Base-by-base conservation (phyloP, 306 rosid genomes). In the Vigna trinervia region DNA sequence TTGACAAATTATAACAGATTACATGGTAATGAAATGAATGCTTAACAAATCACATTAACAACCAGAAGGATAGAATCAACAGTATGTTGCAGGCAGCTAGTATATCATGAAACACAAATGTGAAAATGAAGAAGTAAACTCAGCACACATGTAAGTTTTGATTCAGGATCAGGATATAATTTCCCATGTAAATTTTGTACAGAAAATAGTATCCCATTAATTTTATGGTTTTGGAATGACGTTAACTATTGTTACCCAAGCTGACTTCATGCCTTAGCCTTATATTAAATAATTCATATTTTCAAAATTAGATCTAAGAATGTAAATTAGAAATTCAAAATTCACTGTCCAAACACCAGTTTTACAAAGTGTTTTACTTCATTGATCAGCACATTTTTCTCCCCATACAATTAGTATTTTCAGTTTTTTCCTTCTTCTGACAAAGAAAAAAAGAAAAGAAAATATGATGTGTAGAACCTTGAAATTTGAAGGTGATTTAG, bases 1-100 rank as follows among this genome's bases (percentile, higher is more conserved):
- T 69, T 63, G 87, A 85, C 81, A 84, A 71, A 81, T 28, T 70
- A 81, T 67, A 46, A 71, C 34, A 64, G 59, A 78, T 59, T 60
- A 54, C 72, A 46, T 63, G 43, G 74, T 74, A 77, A 70, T 76
- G 45, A 51, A 68, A 69, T 54, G 0, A 78, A 60, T 56, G 45
- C 59, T 61, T 39, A 17, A 17, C 71, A 61, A 54, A 52, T 39
- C 5, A 53, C 12, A 59, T 39, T 69, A 10, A 72, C 34, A 26
- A 64, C 12, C 71, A 56, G 38, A 22, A 15, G 47, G 48, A 73
- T 8, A 65, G 60, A 65, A 53, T 52, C 50, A 50, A 58, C 62
- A 57, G 38, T 13, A 54, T 67, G 41, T 20, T 56, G 30, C 47
- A 15, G 23, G 46, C 53, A 36, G 72, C 17, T 34, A 46, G 61